A percentile compares a stretch with the other conserved stretches of the same genome.
phyloP scores from a whole-genome alignment of 371 early-diverging fungal species.

The Circinella umbellata region DNA sequence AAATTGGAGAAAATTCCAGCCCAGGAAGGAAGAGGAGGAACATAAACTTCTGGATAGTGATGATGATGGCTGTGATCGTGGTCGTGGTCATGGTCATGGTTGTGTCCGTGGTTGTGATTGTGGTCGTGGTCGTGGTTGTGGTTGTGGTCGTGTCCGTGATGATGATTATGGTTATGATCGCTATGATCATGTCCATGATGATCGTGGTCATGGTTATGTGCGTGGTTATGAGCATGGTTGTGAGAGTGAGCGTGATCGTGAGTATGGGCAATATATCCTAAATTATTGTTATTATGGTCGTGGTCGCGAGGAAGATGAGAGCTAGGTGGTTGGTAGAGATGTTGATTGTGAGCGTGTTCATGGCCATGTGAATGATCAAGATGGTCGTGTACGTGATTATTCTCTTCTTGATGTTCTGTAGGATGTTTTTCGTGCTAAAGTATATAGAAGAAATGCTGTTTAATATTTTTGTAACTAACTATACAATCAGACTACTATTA shows the following conservation, averaged over 20 bases:
- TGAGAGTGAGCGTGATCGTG: slow-evolving; percentile 31
- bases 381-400: background rate
- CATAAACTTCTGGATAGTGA: slow-evolving; percentile 38
- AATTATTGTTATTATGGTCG: no score
- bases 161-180: slow-evolving; percentile 32
- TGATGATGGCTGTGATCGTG: slow-evolving; percentile 38
- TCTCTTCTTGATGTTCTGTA: no score
- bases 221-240: slow-evolving; percentile 20
- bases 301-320: no score
- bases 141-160: slow-evolving; percentile 18
- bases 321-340: background rate
- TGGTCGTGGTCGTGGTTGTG: slow-evolving; percentile 20
- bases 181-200: slow-evolving; percentile 25
- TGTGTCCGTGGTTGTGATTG: slow-evolving; percentile 14
- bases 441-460: background rate
- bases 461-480: background rate
- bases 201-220: slow-evolving; percentile 11
- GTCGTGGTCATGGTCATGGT: slow-evolving; percentile 31
- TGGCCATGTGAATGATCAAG: background rate
- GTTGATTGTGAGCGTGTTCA: slow-evolving; percentile 5
- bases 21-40: slow-evolving; percentile 46
- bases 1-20: slow-evolving; percentile 52
- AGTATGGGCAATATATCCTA: background rate
- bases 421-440: background rate
- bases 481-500: background rate